A percentile compares a stretch with the other conserved stretches of the same genome.
Conservation (phyloP, 208 protist genomes). For the Phytomonas francai region DNA sequence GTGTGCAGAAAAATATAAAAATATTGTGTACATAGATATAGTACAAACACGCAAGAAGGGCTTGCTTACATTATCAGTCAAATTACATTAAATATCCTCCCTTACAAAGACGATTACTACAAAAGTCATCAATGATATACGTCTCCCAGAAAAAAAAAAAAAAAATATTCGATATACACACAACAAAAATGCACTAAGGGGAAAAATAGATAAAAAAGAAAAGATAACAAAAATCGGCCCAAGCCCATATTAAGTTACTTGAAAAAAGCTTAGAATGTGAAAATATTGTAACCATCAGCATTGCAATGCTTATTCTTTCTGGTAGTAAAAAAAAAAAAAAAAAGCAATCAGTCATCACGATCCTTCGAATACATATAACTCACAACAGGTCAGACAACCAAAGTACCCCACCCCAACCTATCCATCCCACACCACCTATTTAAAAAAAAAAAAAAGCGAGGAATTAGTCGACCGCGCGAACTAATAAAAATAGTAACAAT, state of each 20-base stretch:
- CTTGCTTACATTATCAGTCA: too few relatives aligned
- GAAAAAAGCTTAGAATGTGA: not conserved
- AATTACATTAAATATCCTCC: too few relatives aligned
- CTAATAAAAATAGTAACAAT: not conserved
- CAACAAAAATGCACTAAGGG: conserved; percentile 5
- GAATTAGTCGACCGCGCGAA: not conserved
- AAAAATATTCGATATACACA: not conserved
- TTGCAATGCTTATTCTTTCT: not conserved
- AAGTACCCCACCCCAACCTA: not conserved
- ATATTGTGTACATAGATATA: too few relatives aligned
- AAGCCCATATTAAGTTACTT: not conserved
- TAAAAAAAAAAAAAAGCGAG: conserved; percentile 16
- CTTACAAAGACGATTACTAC: not conserved
- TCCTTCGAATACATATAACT: conserved; percentile 10
- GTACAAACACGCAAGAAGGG: too few relatives aligned
- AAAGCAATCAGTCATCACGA: conserved; percentile 6
- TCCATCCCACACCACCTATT: too few relatives aligned
- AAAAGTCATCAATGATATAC: too few relatives aligned
- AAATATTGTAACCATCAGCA: not conserved
- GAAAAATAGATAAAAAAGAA: conserved; percentile 2
- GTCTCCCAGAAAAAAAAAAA: conserved; percentile 10
- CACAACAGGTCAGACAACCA: conserved; percentile 7
- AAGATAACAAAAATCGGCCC: not conserved
- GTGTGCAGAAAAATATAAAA: too few relatives aligned
- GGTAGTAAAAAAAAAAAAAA: conserved; percentile 11